phyloP scores from a whole-genome alignment of 129 eudicot species.

The Solidago caesia region DNA sequence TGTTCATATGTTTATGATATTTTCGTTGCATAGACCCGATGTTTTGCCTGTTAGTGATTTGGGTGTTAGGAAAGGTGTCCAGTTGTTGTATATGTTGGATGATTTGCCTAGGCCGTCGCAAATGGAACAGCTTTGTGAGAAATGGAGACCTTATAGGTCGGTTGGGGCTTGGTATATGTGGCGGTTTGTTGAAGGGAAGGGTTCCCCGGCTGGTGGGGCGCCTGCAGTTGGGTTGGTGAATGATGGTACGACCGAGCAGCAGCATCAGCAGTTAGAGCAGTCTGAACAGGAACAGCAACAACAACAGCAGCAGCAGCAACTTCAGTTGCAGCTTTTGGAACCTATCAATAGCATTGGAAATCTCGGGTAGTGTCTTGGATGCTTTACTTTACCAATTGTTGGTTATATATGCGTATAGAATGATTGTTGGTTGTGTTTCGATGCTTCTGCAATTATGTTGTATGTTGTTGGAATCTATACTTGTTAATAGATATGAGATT shows the following conservation, averaged over 20 bases:
- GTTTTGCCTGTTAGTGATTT: slow-evolving; percentile 89
- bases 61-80: slow-evolving; percentile 93
- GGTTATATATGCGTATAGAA: background rate
- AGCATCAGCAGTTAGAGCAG: slow-evolving; percentile 41
- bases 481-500: background rate
- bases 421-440: background rate
- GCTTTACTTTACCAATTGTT: background rate
- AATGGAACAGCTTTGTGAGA: slow-evolving; percentile 91
- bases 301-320: slow-evolving; percentile 46
- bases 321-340: slow-evolving; percentile 79
- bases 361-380: slow-evolving; percentile 54
- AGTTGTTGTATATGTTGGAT: slow-evolving; percentile 65
- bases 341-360: slow-evolving; percentile 79
- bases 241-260: slow-evolving; percentile 37
- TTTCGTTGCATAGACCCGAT: slow-evolving; percentile 84
- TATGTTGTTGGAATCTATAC: background rate
- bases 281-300: slow-evolving; percentile 44
- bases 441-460: slow-evolving; percentile 13
- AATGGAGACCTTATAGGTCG: slow-evolving; percentile 89
- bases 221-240: slow-evolving; percentile 39
- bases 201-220: slow-evolving; percentile 34
- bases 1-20: slow-evolving; percentile 96
- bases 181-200: slow-evolving; percentile 87
- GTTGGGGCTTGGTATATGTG: slow-evolving; percentile 98
- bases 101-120: slow-evolving; percentile 92